A percentile compares a stretch with the other conserved stretches of the same genome.
Evolutionary conservation across 352 stramenopile species (phyloP).

Genomic region (Phytophthora meadii): DNA sequence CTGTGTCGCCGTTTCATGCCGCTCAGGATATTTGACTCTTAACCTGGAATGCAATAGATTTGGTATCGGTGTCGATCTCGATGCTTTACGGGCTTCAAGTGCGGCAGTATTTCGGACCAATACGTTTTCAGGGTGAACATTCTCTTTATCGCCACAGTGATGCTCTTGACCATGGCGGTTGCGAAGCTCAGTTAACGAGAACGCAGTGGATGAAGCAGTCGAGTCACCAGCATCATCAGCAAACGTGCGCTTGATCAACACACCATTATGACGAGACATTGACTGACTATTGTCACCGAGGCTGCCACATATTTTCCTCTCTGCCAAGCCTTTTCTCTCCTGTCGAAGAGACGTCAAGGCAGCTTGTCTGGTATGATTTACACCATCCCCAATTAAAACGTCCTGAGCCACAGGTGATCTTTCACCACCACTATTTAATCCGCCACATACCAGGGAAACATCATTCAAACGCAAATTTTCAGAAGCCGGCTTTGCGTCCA

Average conservation of each 20-base stretch:
- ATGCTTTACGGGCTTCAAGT: conserved; percentile 27
- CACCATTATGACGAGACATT: neutral
- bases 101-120: conserved; percentile 18
- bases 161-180: conserved; percentile 1
- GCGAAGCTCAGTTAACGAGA: neutral
- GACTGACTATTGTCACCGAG: neutral
- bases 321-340: neutral
- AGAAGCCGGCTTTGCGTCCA: too few relatives aligned
- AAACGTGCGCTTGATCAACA: neutral
- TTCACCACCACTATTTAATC: too few relatives aligned
- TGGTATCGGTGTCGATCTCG: conserved; percentile 8
- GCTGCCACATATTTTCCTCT: neutral
- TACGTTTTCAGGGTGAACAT: conserved; percentile 29
- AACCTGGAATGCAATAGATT: conserved; percentile 18
- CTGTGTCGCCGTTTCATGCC: neutral
- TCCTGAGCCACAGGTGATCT: too few relatives aligned
- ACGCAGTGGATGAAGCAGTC: neutral
- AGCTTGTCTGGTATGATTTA: neutral
- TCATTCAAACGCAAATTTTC: too few relatives aligned
- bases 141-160: conserved; percentile 37
- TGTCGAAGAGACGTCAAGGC: neutral
- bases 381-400: neutral
- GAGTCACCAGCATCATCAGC: neutral
- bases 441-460: too few relatives aligned
- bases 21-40: neutral